Evolutionary conservation across 2,329 filamentous ascomycete genomes (phyloP).

Genomic region (Fusarium devonianum): DNA sequence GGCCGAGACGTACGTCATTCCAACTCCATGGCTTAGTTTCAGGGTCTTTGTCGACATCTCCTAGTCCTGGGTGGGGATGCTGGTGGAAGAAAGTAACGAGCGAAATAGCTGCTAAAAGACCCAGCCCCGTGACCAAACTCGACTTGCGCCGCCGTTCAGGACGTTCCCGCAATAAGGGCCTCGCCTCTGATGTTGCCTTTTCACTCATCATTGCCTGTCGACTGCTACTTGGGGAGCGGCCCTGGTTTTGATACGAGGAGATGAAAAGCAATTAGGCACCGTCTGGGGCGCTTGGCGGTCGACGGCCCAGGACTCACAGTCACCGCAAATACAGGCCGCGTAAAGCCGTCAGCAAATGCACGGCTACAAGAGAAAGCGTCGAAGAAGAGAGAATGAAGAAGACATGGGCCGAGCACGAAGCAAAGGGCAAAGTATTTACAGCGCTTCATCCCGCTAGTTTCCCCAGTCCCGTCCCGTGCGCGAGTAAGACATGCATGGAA

Average conservation of each 20-base stretch:
- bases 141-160: constrained; percentile 12
- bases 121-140: constrained; percentile 16
- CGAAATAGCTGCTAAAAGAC: constrained; percentile 28
- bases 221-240: no score
- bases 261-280: no score
- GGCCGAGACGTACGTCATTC: constrained; percentile 38
- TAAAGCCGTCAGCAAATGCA: no score
- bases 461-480: no score
- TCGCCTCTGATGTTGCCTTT: constrained; percentile 21
- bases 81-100: constrained; percentile 34
- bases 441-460: no score
- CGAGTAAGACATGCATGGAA: constrained; percentile 14
- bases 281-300: no score
- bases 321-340: no score
- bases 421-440: no score
- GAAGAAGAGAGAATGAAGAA: neutral
- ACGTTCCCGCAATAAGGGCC: constrained; percentile 20
- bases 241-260: no score
- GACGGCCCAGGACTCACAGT: no score
- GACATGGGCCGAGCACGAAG: no score
- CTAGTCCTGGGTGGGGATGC: constrained; percentile 14
- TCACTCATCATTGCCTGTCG: constrained; percentile 25
- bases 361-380: neutral
- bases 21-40: constrained; percentile 38
- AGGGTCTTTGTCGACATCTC: neutral